A percentile compares a stretch with the other conserved stretches of the same genome.
These are phyloP conservation scores for Gnomoniopsis sp. DNA, from an alignment of 2,329 filamentous ascomycete genomes.

Conservation along the genomic window DNA sequence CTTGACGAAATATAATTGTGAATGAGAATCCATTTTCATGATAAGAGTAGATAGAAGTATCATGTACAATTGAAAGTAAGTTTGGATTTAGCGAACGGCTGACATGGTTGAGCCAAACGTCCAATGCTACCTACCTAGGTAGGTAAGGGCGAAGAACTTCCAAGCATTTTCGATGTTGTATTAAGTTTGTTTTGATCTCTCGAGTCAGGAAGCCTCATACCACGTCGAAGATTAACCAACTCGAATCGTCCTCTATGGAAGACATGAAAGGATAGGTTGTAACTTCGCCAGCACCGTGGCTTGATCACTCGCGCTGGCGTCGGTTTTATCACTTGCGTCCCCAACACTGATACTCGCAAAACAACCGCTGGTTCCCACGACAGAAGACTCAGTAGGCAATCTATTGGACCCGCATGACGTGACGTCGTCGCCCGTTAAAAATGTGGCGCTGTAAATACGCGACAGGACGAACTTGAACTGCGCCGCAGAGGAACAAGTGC, in stretches of 20 bases:
- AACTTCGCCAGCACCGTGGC: slow-evolving; percentile 48
- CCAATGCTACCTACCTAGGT: too few species aligned
- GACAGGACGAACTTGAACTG: slow-evolving; percentile 64
- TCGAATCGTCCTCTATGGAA: neutral
- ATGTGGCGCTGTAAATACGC: slow-evolving; percentile 49
- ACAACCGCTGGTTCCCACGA: slow-evolving; percentile 51
- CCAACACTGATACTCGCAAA: slow-evolving; percentile 63
- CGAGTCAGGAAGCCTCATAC: too few species aligned
- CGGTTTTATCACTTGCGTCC: slow-evolving; percentile 56
- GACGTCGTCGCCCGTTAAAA: slow-evolving; percentile 42
- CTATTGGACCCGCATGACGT: slow-evolving; percentile 51
- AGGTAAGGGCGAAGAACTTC: too few species aligned
- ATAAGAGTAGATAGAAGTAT: too few species aligned
- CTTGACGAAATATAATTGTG: too few species aligned
- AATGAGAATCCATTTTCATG: too few species aligned
- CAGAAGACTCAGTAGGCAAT: slow-evolving; percentile 56
- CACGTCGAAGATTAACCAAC: too few species aligned
- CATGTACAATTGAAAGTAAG: too few species aligned
- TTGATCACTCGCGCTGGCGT: slow-evolving; percentile 50
- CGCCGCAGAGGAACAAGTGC: slow-evolving; percentile 44
- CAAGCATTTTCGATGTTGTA: too few species aligned
- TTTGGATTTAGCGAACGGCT: too few species aligned
- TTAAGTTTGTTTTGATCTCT: too few species aligned
- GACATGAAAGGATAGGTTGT: slow-evolving; percentile 19
- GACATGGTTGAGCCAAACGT: too few species aligned